Evolutionary conservation across 1,284 basidiomycete genomes (phyloP).

Genomic region (Heterobasidion occidentale): DNA sequence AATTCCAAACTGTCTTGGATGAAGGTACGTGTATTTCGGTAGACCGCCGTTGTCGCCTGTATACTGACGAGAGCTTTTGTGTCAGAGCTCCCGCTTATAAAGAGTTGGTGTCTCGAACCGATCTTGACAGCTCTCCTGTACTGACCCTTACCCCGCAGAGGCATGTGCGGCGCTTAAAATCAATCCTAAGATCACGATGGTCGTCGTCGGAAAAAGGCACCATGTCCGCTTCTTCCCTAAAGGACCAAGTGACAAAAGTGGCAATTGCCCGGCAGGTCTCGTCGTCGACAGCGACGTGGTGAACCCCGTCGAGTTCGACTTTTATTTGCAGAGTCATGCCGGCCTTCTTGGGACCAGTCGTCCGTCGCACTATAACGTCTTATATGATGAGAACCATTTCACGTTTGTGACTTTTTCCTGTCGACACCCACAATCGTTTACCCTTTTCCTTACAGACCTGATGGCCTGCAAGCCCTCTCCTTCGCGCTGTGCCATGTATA

Average conservation of each 20-base stretch:
- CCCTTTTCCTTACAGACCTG: slow-evolving; percentile 35
- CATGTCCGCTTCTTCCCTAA: slow-evolving; percentile 73
- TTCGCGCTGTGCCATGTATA: slow-evolving; percentile 79
- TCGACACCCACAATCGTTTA: not conserved
- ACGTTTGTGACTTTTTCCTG: slow-evolving; percentile 24
- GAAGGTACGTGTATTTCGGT: slow-evolving; percentile 29
- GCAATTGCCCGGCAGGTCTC: slow-evolving; percentile 70
- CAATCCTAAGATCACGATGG: slow-evolving; percentile 60
- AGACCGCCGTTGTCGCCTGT: not conserved
- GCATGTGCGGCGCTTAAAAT: slow-evolving; percentile 51
- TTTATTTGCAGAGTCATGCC: slow-evolving; percentile 72
- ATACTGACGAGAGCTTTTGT: not conserved
- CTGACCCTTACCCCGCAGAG: slow-evolving; percentile 23
- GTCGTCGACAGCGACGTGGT: slow-evolving; percentile 66
- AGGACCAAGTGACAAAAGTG: slow-evolving; percentile 50
- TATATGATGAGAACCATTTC: slow-evolving; percentile 53
- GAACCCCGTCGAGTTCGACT: slow-evolving; percentile 74
- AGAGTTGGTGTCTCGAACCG: slow-evolving; percentile 29
- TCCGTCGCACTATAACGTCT: slow-evolving; percentile 60
- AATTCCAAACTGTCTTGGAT: slow-evolving; percentile 63
- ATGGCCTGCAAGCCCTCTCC: slow-evolving; percentile 61
- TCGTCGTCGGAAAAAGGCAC: slow-evolving; percentile 73
- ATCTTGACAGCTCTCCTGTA: not conserved
- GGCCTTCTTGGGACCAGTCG: slow-evolving; percentile 48
- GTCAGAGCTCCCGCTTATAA: slow-evolving; percentile 48